Evolutionary conservation across 139 green algal genomes (phyloP).

Genomic region (Picochlorum sp.): DNA sequence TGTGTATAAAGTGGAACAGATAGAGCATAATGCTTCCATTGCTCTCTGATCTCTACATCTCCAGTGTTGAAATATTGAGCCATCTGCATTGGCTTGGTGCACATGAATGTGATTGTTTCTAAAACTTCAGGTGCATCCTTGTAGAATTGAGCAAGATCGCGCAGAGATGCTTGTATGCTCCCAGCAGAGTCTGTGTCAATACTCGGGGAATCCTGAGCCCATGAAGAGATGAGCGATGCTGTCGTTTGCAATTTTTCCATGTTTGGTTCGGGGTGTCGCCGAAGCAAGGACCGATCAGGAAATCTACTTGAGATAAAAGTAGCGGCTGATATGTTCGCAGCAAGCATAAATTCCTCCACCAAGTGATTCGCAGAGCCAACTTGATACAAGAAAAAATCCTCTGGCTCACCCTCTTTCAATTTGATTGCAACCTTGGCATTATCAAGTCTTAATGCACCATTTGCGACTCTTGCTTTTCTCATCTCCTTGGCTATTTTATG

Average conservation of each 20-base stretch:
- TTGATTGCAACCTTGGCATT: slow-evolving; percentile 52
- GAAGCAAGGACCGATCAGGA: slow-evolving; percentile 60
- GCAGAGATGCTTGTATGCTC: slow-evolving; percentile 38
- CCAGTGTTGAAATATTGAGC: slow-evolving; percentile 87
- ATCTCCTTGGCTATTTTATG: slow-evolving; percentile 50
- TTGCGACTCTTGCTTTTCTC: slow-evolving; percentile 34
- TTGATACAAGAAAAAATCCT: slow-evolving; percentile 43
- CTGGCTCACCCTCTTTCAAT: slow-evolving; percentile 67
- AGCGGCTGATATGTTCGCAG: slow-evolving; percentile 86
- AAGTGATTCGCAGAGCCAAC: slow-evolving; percentile 74
- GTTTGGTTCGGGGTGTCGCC: slow-evolving; percentile 54
- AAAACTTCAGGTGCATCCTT: slow-evolving; percentile 4
- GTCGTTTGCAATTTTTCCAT: slow-evolving; percentile 44
- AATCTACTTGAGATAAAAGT: slow-evolving; percentile 56
- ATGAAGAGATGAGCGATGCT: slow-evolving; percentile 25
- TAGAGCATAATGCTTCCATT: slow-evolving; percentile 20
- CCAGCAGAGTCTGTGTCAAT: slow-evolving; percentile 46
- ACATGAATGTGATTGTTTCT: slow-evolving; percentile 58
- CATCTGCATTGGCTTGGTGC: slow-evolving; percentile 86
- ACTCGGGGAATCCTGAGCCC: slow-evolving; percentile 26
- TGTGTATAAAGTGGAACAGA: slow-evolving; percentile 60
- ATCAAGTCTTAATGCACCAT: slow-evolving; percentile 71
- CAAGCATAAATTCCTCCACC: slow-evolving; percentile 98
- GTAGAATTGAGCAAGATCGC: slow-evolving; percentile 14
- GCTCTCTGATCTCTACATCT: slow-evolving; percentile 14